Evolutionary conservation across 2,329 filamentous ascomycete species (phyloP).

Genomic region (Fusarium compactum): DNA sequence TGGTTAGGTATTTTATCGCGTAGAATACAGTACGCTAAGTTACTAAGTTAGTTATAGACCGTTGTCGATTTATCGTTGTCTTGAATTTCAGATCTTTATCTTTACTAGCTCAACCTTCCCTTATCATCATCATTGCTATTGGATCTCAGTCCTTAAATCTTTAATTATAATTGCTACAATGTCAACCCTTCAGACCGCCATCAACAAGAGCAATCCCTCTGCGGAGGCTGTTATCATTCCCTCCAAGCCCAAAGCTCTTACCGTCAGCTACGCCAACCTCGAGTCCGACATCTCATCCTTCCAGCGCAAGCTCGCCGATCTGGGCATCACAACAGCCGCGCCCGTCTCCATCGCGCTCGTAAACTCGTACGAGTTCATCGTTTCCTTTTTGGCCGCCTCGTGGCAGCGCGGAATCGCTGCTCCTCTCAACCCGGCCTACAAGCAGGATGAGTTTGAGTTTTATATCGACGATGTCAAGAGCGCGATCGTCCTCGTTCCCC

Average conservation of each 20-base stretch:
- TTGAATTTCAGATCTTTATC: neutral
- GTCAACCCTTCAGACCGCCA: conserved; percentile 63
- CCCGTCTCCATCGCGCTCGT: conserved; percentile 86
- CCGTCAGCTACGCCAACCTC: conserved; percentile 77
- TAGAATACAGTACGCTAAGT: neutral
- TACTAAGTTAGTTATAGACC: neutral
- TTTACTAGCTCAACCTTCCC: conserved; percentile 2
- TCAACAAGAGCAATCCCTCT: conserved; percentile 57
- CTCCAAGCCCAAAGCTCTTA: conserved; percentile 69
- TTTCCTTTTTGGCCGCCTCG: conserved; percentile 86
- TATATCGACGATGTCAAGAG: conserved; percentile 91
- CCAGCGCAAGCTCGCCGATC: conserved; percentile 80
- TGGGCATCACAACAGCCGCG: conserved; percentile 76
- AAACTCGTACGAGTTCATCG: conserved; percentile 90
- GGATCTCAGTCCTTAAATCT: neutral
- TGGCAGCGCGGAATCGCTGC: conserved; percentile 87
- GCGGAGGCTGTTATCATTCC: conserved; percentile 79
- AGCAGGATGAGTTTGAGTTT: conserved; percentile 91
- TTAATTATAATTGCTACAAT: conserved; percentile 10
- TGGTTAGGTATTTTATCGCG: neutral
- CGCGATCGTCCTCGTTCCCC: conserved; percentile 80
- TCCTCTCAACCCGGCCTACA: conserved; percentile 89
- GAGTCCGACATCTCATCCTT: conserved; percentile 74
- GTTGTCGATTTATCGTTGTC: neutral
- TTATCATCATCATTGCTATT: neutral